A percentile compares a stretch with the other conserved stretches of the same genome.
Conservation (phyloP, 140 eudicot genomes). For the Stevia rebaudiana region DNA sequence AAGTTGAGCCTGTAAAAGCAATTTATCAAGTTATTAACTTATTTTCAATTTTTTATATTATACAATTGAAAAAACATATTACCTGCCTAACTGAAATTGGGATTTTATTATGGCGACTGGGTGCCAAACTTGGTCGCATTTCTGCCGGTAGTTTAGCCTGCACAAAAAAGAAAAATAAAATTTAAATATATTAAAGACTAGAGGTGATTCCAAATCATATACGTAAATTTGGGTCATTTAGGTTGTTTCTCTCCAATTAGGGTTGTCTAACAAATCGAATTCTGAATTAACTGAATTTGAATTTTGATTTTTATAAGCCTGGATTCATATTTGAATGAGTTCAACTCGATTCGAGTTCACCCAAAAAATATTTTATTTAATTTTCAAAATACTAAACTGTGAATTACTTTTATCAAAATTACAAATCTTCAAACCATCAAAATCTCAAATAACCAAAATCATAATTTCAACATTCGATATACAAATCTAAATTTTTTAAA, state of each 20-base stretch:
- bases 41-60: background rate
- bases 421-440: no score
- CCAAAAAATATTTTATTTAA: no score
- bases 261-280: no score
- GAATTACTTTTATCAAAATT: no score
- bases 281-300: no score
- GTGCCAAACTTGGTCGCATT: constrained; percentile 76
- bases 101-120: constrained; percentile 77
- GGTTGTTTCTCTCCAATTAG: constrained; percentile 6
- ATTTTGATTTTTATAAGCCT: no score
- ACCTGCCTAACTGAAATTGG: constrained; percentile 83
- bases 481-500: no score
- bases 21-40: constrained; percentile 10
- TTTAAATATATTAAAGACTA: background rate
- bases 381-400: no score
- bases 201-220: background rate
- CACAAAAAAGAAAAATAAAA: constrained; percentile 9
- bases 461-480: no score
- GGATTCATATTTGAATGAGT: no score
- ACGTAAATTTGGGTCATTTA: background rate
- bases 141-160: constrained; percentile 91
- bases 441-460: no score
- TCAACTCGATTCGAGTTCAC: no score
- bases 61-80: constrained; percentile 19
- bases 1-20: constrained; percentile 71